Conservation (phyloP, 345 rosid species). For the Psidium guajava region DNA sequence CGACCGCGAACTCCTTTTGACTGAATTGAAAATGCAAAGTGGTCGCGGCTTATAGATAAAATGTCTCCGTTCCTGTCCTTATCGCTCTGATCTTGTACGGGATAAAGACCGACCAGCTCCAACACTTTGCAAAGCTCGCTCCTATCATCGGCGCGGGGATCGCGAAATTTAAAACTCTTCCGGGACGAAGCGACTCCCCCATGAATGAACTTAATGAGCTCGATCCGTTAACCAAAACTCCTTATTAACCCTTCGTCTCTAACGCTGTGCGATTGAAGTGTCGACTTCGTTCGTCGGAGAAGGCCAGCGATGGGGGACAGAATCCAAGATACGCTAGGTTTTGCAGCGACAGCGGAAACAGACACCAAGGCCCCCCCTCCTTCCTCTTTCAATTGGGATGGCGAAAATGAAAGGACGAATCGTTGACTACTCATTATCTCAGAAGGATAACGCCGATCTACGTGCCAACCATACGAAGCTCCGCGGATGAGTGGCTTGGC, state of each 20-base stretch:
- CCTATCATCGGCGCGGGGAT: background rate
- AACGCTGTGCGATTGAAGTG: background rate
- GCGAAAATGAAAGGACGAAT: background rate
- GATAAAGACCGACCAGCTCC: background rate
- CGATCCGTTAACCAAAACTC: background rate
- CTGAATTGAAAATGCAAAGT: background rate
- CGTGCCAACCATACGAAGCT: background rate
- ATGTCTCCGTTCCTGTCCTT: background rate
- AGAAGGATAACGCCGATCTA: background rate
- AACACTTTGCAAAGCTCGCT: background rate
- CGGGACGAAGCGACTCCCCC: background rate
- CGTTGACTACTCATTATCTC: background rate
- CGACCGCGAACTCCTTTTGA: background rate
- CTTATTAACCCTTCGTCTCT: background rate
- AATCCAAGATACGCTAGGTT: background rate
- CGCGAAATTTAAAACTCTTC: background rate
- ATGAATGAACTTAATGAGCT: background rate
- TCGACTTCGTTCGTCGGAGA: background rate
- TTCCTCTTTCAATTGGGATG: background rate
- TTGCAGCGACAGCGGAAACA: background rate
- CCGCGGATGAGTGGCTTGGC: background rate
- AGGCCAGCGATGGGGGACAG: background rate
- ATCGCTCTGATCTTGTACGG: background rate
- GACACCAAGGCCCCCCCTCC: background rate
- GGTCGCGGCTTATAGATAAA: background rate